Evolutionary conservation across 1,284 basidiomycete species (phyloP), one percentile per base, ranked within the genome.

Genomic region (Trichosporon ovoides): DNA sequence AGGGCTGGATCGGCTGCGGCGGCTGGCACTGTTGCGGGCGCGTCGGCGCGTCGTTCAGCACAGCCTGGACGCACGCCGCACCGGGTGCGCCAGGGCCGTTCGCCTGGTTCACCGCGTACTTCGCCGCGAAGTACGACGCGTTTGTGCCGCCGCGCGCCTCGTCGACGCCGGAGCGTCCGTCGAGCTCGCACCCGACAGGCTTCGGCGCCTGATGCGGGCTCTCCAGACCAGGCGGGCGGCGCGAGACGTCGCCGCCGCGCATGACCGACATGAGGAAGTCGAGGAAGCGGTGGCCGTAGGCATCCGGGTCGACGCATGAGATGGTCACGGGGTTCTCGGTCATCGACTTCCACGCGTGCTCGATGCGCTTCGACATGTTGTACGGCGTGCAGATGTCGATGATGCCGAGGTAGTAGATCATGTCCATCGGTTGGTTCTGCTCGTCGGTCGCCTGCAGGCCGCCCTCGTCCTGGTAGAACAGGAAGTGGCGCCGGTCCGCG

Each of bases 391-490:
- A 80, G 67, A 95, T 95, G 76, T 97, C 93, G 69, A 97, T 97
- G 51, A 96, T 83, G 24, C 92, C 92, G 18, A 95, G 80, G 76
- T 98, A 98, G 78, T 98, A 98, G 61, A 98, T 89, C 53, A 84
- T 84, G 65, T 88, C 85, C 74, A 88, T 78, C 3, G 83, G 78
- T 33, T 83, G 80, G 72, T 98, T 95, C 20, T 74, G 76, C 67
- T 95, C 91, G 74, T 95, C 86, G 14, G 94, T 96, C 24, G 92
- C 91, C 28, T 87, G 84, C 59, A 96, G 77, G 1, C 96, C 95
- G 22, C 94, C 94, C 70, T 98, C 96, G 72, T 98, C 93, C 71
- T 95, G 91, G 73, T 97, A 98, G 78, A 98, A 98, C 36, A 96
- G 76, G 74, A 95, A 93, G 63, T 91, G 84, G 50, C 86, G 83